phyloP scores from a whole-genome alignment of 176 grass and related monocot species.

The Luzula sylvatica region DNA sequence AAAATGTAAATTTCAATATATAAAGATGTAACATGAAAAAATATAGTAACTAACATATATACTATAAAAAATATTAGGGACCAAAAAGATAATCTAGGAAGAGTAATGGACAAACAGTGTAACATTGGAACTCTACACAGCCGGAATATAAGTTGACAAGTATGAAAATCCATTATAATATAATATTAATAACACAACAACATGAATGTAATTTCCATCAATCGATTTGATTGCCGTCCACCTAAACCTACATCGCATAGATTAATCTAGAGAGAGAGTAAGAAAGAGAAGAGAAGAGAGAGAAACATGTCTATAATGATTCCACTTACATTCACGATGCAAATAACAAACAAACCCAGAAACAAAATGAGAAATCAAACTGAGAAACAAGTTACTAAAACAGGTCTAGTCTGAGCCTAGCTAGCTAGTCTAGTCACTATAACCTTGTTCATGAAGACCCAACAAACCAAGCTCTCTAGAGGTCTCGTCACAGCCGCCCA shows the following conservation, averaged over 20 bases:
- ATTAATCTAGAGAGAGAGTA: not conserved
- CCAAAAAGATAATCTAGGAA: no score
- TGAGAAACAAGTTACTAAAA: conserved; percentile 3
- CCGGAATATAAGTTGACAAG: no score
- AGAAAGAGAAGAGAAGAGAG: not conserved
- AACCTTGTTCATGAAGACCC: conserved; percentile 37
- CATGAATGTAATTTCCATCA: conserved; percentile 10
- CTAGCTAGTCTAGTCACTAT: conserved; percentile 30
- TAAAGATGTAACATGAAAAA: no score
- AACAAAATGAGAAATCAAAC: conserved; percentile 4
- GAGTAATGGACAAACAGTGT: no score
- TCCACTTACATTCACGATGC: conserved; percentile 31
- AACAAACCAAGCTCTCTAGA: not conserved
- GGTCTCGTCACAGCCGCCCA: not conserved
- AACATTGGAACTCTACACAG: not conserved
- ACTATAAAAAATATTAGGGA: no score
- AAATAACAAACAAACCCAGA: conserved; percentile 11
- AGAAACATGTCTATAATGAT: conserved; percentile 17
- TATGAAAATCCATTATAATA: no score
- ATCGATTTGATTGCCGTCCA: conserved; percentile 4
- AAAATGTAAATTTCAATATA: no score
- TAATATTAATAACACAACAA: no score
- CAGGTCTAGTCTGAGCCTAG: not conserved
- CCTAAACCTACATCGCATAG: not conserved
- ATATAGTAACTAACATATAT: no score